Percentiles rank a stretch among this genome's conserved stretches.
Conservation (phyloP, 2,329 filamentous ascomycete species). For the Penicillium hordei region DNA sequence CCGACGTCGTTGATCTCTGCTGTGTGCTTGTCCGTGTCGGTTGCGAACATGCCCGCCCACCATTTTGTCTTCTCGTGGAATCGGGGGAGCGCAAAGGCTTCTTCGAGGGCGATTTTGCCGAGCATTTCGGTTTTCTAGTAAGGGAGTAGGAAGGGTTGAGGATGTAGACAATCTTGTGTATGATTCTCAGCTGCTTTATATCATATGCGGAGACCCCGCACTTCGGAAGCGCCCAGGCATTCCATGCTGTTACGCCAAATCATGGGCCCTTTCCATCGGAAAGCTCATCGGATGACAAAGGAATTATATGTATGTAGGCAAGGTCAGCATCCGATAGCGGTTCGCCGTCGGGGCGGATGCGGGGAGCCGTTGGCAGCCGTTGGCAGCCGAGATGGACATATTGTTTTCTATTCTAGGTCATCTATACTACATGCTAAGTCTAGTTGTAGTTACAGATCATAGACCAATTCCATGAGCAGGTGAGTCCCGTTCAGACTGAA, state of each 20-base stretch:
- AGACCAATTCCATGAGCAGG: slow-evolving; percentile 32
- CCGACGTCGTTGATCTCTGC: slow-evolving; percentile 55
- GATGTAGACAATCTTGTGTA: neutral
- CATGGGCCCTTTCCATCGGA: neutral
- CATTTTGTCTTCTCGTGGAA: slow-evolving; percentile 59
- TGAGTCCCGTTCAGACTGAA: slow-evolving; percentile 33
- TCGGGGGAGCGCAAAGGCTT: slow-evolving; percentile 61
- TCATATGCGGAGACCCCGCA: slow-evolving; percentile 11
- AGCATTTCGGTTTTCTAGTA: slow-evolving; percentile 45
- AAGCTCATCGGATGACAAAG: neutral
- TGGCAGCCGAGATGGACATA: neutral
- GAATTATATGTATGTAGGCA: neutral
- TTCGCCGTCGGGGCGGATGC: slow-evolving; percentile 7
- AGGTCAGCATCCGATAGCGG: neutral
- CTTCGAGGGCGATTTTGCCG: slow-evolving; percentile 63
- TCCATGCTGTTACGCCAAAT: neutral
- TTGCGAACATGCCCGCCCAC: slow-evolving; percentile 62
- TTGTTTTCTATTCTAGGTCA: neutral
- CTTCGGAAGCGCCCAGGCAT: slow-evolving; percentile 1
- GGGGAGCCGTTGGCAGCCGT: slow-evolving; percentile 5
- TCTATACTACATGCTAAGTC: neutral
- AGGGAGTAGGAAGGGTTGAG: neutral
- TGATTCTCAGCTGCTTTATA: slow-evolving; percentile 1
- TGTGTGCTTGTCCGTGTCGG: slow-evolving; percentile 59
- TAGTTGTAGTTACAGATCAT: slow-evolving; percentile 7